Evolutionary conservation across 192 early-diverging fungal species (phyloP).

Genomic region (Phlyctochytrium planicorne): DNA sequence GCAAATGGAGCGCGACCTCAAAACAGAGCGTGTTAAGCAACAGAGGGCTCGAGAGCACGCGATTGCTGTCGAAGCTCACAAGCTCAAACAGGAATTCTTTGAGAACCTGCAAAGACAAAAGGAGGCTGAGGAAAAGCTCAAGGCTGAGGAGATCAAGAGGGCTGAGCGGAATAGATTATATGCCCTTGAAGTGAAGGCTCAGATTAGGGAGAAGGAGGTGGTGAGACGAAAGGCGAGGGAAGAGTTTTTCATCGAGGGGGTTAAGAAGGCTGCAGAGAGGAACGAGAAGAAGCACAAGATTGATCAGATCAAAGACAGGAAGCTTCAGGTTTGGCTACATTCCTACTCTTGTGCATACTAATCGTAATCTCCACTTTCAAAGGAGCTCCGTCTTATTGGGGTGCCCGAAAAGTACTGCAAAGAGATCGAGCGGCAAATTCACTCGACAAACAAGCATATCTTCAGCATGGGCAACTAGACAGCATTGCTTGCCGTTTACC

Average conservation of each 20-base stretch:
- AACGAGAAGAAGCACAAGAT: constrained; percentile 56
- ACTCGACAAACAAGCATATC: constrained; percentile 28
- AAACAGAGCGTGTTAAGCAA: constrained; percentile 45
- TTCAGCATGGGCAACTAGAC: constrained; percentile 23
- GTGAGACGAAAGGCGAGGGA: constrained; percentile 42
- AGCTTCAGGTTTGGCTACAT: constrained; percentile 45
- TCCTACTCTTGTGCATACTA: not conserved
- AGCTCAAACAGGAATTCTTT: constrained; percentile 55
- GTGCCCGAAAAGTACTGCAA: constrained; percentile 61
- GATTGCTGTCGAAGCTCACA: constrained; percentile 56
- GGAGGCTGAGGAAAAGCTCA: constrained; percentile 46
- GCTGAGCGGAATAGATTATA: constrained; percentile 49
- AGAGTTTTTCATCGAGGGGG: constrained; percentile 62
- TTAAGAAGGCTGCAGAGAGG: constrained; percentile 45
- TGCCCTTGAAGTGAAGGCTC: constrained; percentile 51
- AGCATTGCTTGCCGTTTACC: too few species aligned
- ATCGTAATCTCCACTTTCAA: not conserved
- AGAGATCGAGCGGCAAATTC: constrained; percentile 53
- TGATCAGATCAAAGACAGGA: constrained; percentile 52
- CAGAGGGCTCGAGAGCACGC: constrained; percentile 56
- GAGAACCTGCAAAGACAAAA: constrained; percentile 49
- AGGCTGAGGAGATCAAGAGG: constrained; percentile 35
- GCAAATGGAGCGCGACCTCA: constrained; percentile 38
- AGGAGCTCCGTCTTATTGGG: constrained; percentile 51
- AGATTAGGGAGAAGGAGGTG: constrained; percentile 54